These are phyloP conservation scores for Pulveroboletus sp. DNA, from an alignment of 768 basidiomycete genomes.

Conservation along the genomic window DNA sequence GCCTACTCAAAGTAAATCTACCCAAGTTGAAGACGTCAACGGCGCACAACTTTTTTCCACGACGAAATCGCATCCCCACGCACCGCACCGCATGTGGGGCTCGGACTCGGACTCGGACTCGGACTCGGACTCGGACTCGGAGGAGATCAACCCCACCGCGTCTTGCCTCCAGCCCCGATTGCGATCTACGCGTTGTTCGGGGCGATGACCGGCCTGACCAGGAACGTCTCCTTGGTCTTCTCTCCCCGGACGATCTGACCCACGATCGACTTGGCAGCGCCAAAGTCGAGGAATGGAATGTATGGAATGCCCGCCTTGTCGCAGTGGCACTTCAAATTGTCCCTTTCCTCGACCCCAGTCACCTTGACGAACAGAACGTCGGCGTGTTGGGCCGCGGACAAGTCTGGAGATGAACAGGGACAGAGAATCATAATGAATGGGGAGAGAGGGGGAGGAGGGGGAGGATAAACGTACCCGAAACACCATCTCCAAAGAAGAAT, in stretches of 20 bases:
- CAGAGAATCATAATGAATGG: neutral
- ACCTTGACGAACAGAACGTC: constrained; percentile 94
- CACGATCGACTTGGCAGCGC: constrained; percentile 57
- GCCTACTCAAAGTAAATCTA: too few relatives aligned
- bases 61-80: too few relatives aligned
- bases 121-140: too few relatives aligned
- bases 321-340: constrained; percentile 87
- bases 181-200: neutral
- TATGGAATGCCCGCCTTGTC: constrained; percentile 74
- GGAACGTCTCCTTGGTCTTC: constrained; percentile 28
- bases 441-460: neutral
- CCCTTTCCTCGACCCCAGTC: constrained; percentile 65
- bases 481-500: constrained; percentile 98
- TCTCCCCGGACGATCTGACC: constrained; percentile 69
- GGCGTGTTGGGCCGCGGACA: constrained; percentile 90
- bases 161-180: too few relatives aligned
- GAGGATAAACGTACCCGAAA: constrained; percentile 64
- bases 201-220: constrained; percentile 8
- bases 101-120: too few relatives aligned
- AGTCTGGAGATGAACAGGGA: constrained; percentile 45
- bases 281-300: constrained; percentile 73
- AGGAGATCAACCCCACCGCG: too few relatives aligned
- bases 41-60: too few relatives aligned
- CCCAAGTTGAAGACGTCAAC: too few relatives aligned
- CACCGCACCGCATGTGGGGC: too few relatives aligned